Percentiles rank a stretch among this genome's conserved stretches.
Evolutionary conservation across 2,329 filamentous ascomycete species (phyloP).

Genomic region (Aspergillus sp.): DNA sequence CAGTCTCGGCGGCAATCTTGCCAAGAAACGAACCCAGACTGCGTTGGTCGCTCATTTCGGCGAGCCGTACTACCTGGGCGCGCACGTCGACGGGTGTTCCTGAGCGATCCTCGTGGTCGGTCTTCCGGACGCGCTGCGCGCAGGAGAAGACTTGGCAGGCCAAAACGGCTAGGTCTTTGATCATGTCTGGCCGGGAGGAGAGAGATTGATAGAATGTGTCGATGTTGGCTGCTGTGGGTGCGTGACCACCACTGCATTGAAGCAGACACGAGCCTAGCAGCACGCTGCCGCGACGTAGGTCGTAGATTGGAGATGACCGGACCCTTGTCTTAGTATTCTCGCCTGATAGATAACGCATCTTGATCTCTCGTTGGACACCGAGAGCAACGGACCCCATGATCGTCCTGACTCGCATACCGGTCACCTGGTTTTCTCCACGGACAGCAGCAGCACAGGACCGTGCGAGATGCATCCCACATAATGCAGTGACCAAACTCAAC

Average conservation of each 20-base stretch:
- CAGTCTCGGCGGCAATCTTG: conserved; percentile 31
- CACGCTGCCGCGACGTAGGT: conserved; percentile 26
- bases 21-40: conserved; percentile 23
- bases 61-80: conserved; percentile 18
- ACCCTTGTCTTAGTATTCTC: not conserved
- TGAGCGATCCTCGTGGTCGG: conserved; percentile 9
- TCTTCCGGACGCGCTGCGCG: conserved; percentile 18
- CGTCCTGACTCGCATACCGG: conserved; percentile 17
- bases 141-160: conserved; percentile 28
- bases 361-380: conserved; percentile 17
- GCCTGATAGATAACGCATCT: not conserved
- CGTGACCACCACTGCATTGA: conserved; percentile 10
- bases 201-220: conserved; percentile 24
- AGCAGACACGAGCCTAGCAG: conserved; percentile 24
- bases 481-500: conserved; percentile 26
- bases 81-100: conserved; percentile 20
- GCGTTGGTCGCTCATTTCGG: conserved; percentile 11
- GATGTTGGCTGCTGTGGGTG: conserved; percentile 13
- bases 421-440: conserved; percentile 5
- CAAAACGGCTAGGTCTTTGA: conserved; percentile 29
- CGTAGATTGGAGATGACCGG: conserved; percentile 8
- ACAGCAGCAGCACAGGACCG: conserved; percentile 22
- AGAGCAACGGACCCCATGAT: conserved; percentile 18
- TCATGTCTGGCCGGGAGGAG: conserved; percentile 20
- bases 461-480: conserved; percentile 32